These are phyloP conservation scores for Hericium erinaceus DNA, from an alignment of 768 basidiomycete genomes.

Conservation along the genomic window DNA sequence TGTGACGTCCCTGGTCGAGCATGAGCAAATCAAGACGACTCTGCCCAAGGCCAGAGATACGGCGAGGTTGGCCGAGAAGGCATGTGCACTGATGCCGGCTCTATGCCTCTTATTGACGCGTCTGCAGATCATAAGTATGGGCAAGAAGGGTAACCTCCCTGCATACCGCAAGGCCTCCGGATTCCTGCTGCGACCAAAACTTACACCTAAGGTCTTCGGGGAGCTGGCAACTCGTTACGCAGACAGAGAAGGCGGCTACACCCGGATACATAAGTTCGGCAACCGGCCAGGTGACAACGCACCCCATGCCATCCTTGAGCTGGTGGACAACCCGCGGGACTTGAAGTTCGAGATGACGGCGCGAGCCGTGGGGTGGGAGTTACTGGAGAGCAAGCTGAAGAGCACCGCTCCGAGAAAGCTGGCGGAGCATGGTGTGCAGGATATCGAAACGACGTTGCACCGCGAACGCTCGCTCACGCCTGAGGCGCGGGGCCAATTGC, in stretches of 20 bases:
- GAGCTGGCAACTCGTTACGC: constrained; percentile 76
- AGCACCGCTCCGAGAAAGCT: constrained; percentile 34
- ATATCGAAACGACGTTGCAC: constrained; percentile 37
- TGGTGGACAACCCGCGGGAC: constrained; percentile 93
- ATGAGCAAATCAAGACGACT: constrained; percentile 94
- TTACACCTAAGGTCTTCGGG: constrained; percentile 78
- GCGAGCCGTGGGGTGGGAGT: constrained; percentile 78
- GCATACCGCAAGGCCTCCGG: constrained; percentile 65
- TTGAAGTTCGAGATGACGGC: constrained; percentile 84
- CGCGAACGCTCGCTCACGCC: constrained; percentile 34
- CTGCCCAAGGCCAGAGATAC: constrained; percentile 91
- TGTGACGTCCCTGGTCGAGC: constrained; percentile 88
- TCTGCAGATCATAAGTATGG: constrained; percentile 77
- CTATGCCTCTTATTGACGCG: background rate
- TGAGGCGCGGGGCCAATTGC: constrained; percentile 34
- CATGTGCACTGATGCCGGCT: constrained; percentile 17
- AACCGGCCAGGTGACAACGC: constrained; percentile 88
- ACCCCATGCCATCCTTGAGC: constrained; percentile 80
- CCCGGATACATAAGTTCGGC: constrained; percentile 88
- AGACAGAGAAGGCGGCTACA: constrained; percentile 84
- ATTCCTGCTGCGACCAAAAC: constrained; percentile 65
- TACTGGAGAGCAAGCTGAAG: constrained; percentile 48
- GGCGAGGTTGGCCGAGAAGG: constrained; percentile 90
- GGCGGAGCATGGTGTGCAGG: constrained; percentile 41
- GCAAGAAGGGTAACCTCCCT: constrained; percentile 71